Percentiles rank a stretch among this genome's conserved stretches.
These are phyloP conservation scores for Pyrus communis DNA, from an alignment of 306 rosid species.

Conservation along the genomic window DNA sequence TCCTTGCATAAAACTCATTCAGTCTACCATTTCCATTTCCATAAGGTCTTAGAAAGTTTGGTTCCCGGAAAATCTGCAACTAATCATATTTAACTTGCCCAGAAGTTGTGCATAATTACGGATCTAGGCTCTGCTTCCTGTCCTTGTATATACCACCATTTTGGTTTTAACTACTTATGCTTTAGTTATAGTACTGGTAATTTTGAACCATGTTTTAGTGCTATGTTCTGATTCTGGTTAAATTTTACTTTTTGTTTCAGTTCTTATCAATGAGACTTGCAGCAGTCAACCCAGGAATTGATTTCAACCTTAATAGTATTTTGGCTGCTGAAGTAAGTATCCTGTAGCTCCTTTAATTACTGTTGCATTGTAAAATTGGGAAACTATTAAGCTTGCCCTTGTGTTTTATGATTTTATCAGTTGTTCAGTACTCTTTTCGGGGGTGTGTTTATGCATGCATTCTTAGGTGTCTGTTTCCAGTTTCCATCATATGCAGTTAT, in stretches of 20 bases:
- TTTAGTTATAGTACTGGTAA: not conserved
- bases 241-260: slow-evolving; percentile 41
- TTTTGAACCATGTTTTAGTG: slow-evolving; percentile 8
- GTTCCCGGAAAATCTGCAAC: not conserved
- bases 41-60: not conserved
- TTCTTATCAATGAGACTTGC: slow-evolving; percentile 93
- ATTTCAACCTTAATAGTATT: slow-evolving; percentile 68
- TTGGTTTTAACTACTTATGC: not conserved
- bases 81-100: not conserved
- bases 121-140: not conserved
- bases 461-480: not conserved
- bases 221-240: slow-evolving; percentile 19
- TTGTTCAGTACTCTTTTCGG: not conserved
- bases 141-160: not conserved
- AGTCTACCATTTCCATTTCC: no score
- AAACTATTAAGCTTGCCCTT: not conserved
- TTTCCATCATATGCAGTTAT: not conserved
- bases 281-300: slow-evolving; percentile 78
- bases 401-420: not conserved
- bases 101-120: not conserved
- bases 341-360: not conserved
- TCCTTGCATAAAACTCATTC: not conserved
- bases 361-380: not conserved
- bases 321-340: slow-evolving; percentile 70
- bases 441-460: not conserved